Conservation (phyloP, 2,329 filamentous ascomycete genomes). For the Dryadomyces quercus-mongolicae region DNA sequence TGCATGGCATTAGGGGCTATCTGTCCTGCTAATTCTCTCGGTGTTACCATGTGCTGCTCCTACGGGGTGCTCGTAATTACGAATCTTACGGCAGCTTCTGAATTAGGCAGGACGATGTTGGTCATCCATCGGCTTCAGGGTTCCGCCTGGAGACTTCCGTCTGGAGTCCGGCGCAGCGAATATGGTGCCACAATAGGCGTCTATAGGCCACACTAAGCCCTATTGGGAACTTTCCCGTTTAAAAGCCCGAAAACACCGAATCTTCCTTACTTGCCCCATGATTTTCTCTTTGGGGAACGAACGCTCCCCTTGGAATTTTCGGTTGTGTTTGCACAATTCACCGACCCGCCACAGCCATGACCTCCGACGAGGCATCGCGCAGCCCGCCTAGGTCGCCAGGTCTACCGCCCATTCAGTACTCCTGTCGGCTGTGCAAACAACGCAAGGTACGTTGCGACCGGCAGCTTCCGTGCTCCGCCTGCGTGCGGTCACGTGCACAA, state of each 20-base stretch:
- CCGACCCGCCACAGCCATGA: neutral
- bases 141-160: constrained; percentile 1
- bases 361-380: neutral
- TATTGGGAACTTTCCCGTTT: neutral
- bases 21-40: too few relatives aligned
- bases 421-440: constrained; percentile 40
- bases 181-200: neutral
- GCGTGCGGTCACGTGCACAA: constrained; percentile 22
- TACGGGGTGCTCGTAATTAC: too few relatives aligned
- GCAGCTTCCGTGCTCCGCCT: constrained; percentile 30
- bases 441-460: constrained; percentile 37
- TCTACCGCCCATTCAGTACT: constrained; percentile 16
- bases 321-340: neutral
- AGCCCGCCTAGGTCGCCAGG: neutral
- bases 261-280: neutral
- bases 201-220: too few relatives aligned
- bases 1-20: too few relatives aligned
- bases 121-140: neutral
- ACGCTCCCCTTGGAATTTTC: neutral
- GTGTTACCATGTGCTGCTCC: too few relatives aligned
- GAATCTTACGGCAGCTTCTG: neutral
- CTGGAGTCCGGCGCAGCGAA: neutral
- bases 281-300: neutral
- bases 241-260: neutral
- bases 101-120: neutral